Evolutionary conservation across 257 asterid genomes (phyloP), one percentile per base, ranked within the genome.

Genomic region (Ehretia macrophylla): DNA sequence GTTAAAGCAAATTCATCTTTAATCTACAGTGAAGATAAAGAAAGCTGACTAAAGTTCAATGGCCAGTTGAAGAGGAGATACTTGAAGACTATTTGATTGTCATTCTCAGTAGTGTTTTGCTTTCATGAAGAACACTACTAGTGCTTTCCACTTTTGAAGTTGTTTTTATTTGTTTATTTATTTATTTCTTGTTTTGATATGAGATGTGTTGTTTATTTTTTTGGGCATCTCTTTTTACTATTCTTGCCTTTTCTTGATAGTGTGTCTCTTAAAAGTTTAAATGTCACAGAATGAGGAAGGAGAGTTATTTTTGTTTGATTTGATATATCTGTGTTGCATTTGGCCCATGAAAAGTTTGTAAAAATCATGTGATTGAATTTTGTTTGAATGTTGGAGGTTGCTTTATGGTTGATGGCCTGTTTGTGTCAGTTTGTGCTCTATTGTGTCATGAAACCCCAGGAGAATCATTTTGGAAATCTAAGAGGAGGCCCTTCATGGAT

Each of bases 41-140:
- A 27, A 55, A 64, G 69, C 62, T 55, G 56, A 55, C 62, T 64
- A 32, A 18, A 55, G 68, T 45, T 55, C 18, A 27, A 64, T 54
- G 23, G 14, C 17, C 32, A n/a, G 54, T 45, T 17, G n/a, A 53
- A 40, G 60, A 23, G 32, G 14, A 44, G 52, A 39, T 16, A 32
- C 42, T 51, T 45, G 55, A 19, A 45, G 44, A 54, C 13, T 42
- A 11, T 32, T 54, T 40, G 32, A 44, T 46, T 11, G 55, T 35
- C 27, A 27, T 6, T 51, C 48, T 59, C 23, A 17, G 53, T 63
- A 52, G 54, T 53, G 60, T 51, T 51, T 62, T n/a, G n/a, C n/a
- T n/a, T n/a, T n/a, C n/a, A n/a, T n/a, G n/a, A n/a, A n/a, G n/a
- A n/a, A 51, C 38, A 27, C 55, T 16, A 23, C 45, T 32, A 32